Base-by-base conservation (phyloP, 2,329 filamentous ascomycete genomes). In the Ampelomyces quisqualis region DNA sequence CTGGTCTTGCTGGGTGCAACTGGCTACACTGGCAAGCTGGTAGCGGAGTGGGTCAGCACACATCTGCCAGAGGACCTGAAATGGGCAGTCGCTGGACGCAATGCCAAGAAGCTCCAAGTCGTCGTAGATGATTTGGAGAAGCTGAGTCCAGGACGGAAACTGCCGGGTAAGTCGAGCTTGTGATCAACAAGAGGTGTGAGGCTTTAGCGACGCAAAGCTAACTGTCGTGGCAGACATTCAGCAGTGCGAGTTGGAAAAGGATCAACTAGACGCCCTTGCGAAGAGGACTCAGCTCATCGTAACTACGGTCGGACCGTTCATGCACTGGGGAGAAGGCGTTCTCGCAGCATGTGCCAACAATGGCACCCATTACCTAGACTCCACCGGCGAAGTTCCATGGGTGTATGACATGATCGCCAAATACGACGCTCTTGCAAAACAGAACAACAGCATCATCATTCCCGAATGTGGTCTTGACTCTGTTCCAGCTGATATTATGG, bases 81-180 rank as follows among this genome's bases (percentile, higher is more conserved):
- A 73, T 96, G 90, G 90, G 90, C 88, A 10, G 75, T 96, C 40
- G 88, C 89, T 31, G 90, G 90, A 20, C 85, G 90, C 18, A 90
- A 87, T n/a, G 73, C 77, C 34, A 72, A 76, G 34, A 95, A 95
- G 67, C 77, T 97, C 4, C 78, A 85, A 52, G 70, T 72, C 27
- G 69, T 96, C 8, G 80, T 82, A 6, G 73, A 81, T 37, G 81
- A 87, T 39, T 77, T 90, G 63, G 81, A 82, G 56, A 64, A 71
- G 41, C 58, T 86, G 43, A 86, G 86, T 62, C 74, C 82, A 2
- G 83, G 94, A 65, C 83, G 90, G 38, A 61, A 73, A 23, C 77
- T 80, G 38, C 89, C 90, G 60, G 80, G 85, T 87, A 77, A 34
- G 6, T 13, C 34, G 20, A 43, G 40, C 23, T 7, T 31, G 23